A percentile compares a stretch with the other conserved stretches of the same genome.
phyloP scores from a whole-genome alignment of 345 rosid species.

The Raphanus sativus region DNA sequence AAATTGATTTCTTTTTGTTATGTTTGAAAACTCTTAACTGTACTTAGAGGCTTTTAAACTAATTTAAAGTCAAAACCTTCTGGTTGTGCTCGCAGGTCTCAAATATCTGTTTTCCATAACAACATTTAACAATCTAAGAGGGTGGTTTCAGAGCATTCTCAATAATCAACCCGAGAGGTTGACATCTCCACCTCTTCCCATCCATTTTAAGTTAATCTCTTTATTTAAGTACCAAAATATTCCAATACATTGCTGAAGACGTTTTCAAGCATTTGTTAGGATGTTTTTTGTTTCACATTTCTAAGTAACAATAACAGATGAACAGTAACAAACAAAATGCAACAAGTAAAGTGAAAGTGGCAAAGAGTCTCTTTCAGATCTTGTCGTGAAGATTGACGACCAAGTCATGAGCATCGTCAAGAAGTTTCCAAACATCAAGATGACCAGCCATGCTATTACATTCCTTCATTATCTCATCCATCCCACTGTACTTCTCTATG shows the following conservation, averaged over 20 bases:
- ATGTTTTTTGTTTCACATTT: background rate
- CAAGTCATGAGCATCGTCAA: conserved; percentile 91
- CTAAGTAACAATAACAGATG: conserved; percentile 4
- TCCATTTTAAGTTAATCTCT: background rate
- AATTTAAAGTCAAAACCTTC: too few relatives aligned
- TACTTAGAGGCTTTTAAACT: too few relatives aligned
- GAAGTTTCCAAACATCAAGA: conserved; percentile 93
- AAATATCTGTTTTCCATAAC: too few relatives aligned
- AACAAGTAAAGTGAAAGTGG: background rate
- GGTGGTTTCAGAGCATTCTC: background rate
- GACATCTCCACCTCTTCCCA: background rate
- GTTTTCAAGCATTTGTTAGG: background rate
- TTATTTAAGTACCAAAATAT: background rate
- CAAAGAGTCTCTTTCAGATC: conserved; percentile 42
- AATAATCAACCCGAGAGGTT: background rate
- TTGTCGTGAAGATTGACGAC: conserved; percentile 81
- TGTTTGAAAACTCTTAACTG: too few relatives aligned
- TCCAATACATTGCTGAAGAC: background rate
- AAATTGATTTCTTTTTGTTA: too few relatives aligned
- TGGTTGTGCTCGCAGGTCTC: too few relatives aligned
- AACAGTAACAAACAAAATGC: conserved; percentile 11
- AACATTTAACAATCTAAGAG: background rate
- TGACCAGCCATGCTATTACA: conserved; percentile 94
- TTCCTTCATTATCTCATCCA: conserved; percentile 94
- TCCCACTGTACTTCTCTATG: conserved; percentile 83